phyloP scores from a whole-genome alignment of 257 asterid genomes.

The Petunia axillaris region DNA sequence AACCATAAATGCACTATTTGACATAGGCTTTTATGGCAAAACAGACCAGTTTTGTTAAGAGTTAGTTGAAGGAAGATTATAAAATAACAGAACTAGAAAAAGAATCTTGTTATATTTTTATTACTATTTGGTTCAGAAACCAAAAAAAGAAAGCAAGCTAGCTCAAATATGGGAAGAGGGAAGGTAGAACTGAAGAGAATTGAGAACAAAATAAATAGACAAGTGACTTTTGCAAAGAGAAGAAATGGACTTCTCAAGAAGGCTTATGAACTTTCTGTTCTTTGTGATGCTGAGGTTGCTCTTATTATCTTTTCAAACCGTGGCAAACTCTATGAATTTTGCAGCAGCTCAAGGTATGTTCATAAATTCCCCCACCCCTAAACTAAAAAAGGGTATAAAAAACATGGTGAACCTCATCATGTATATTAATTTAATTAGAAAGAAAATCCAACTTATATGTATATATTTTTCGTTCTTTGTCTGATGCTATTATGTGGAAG shows the following conservation, averaged over 20 bases:
- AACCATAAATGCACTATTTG: constrained; percentile 3
- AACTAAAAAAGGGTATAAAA: too few relatives aligned
- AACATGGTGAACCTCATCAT: too few relatives aligned
- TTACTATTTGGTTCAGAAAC: constrained; percentile 14
- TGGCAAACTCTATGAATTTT: constrained; percentile 72
- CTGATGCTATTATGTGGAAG: not conserved
- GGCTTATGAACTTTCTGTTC: constrained; percentile 64
- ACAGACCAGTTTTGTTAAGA: constrained; percentile 36
- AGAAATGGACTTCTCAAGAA: constrained; percentile 71
- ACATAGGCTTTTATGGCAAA: constrained; percentile 34
- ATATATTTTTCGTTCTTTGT: not conserved
- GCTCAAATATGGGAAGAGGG: constrained; percentile 61
- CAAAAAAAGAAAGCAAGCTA: not conserved
- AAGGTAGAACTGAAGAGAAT: constrained; percentile 73
- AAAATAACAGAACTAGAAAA: not conserved
- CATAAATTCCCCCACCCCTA: too few relatives aligned
- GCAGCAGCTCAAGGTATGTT: constrained; percentile 59
- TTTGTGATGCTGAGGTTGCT: constrained; percentile 77
- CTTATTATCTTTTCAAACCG: constrained; percentile 68
- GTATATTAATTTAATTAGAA: too few relatives aligned
- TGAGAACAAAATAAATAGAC: constrained; percentile 75
- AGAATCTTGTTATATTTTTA: constrained; percentile 4
- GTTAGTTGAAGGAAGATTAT: not conserved
- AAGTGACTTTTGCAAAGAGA: constrained; percentile 72
- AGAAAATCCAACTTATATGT: not conserved